Evolutionary conservation across 148 eudicot genomes (phyloP).

Genomic region (Cornus controversa): DNA sequence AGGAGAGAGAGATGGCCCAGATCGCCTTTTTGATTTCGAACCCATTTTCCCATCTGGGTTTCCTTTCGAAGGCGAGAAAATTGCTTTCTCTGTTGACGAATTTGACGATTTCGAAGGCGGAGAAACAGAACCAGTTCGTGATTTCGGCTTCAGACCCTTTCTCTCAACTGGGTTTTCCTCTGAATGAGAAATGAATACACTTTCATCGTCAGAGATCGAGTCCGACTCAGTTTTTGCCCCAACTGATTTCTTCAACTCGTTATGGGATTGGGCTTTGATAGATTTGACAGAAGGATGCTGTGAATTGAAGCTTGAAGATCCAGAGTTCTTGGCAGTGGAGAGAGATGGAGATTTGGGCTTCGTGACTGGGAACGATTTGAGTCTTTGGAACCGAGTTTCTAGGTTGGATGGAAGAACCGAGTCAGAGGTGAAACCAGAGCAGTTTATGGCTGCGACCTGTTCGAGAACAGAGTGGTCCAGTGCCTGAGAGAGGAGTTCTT

Average conservation of each 20-base stretch:
- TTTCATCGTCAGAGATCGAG: conserved; percentile 19
- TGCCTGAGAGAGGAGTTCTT: conserved; percentile 71
- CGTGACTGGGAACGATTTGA: conserved; percentile 64
- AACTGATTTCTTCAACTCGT: conserved; percentile 1
- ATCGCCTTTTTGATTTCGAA: conserved; percentile 26
- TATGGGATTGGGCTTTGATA: conserved; percentile 18
- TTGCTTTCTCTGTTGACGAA: conserved; percentile 29
- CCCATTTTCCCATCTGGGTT: conserved; percentile 21
- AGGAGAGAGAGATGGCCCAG: conserved; percentile 22
- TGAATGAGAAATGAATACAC: neutral
- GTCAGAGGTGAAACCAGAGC: conserved; percentile 54
- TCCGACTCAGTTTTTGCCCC: neutral
- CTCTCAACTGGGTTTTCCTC: conserved; percentile 4
- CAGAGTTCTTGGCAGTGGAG: neutral
- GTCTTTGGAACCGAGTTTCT: conserved; percentile 69
- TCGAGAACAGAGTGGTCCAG: conserved; percentile 67
- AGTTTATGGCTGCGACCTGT: conserved; percentile 79
- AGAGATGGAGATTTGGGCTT: neutral
- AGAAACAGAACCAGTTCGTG: conserved; percentile 30
- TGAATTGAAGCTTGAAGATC: conserved; percentile 7
- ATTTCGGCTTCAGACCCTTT: conserved; percentile 14
- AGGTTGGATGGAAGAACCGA: conserved; percentile 74
- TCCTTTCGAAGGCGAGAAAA: conserved; percentile 31
- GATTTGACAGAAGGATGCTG: conserved; percentile 29
- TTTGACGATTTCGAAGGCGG: conserved; percentile 32